Base-by-base conservation (phyloP, 2,329 filamentous ascomycete genomes). In the Basipetospora sp. region DNA sequence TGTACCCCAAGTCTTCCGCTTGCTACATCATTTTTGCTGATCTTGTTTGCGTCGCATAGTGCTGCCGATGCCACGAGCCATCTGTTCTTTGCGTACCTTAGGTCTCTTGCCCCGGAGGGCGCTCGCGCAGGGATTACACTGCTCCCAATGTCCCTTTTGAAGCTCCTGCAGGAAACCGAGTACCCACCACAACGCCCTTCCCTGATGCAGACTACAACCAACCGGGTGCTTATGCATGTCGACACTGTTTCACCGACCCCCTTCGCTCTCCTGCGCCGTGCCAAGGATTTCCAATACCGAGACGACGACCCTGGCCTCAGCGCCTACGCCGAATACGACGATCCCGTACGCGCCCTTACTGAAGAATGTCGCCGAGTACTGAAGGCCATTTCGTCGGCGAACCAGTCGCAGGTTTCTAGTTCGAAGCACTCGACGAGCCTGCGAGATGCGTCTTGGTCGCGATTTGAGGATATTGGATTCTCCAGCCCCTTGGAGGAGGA, bases 51-150 rank as follows among this genome's bases (percentile, higher is more conserved):
- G 16, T 11, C 28, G 9, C 16, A 29, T 34, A 92, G 83, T 51
- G 87, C 88, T 43, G 90, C 90, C 42, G 86, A 96, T 66, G 90
- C 90, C 38, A 86, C 88, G 15, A 94, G 87, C 51, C 90, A 98
- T 63, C 65, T 98, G 39, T 98, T 98, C 67, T 98, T 98, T 54
- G 90, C 90, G 40, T 98, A 96, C 55, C 73, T 98, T 34, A 75
- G 90, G 48, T 94, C 87, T 1, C 63, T 94, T 33, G 77, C 85
- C 2, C 88, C 90, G n/a, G 80, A 88, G 44, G 72, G 77, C 44
- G 72, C 74, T 20, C 64, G 80, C 37, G 82, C 75, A 44, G 82
- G 82, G 33, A 93, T 96, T 43, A 82, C 87, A 0, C 72, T 80
- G 45, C 71, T 98, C 13, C 90, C 90, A 8, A 80, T 87, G 53